These are phyloP conservation scores for Dendrobium chrysotoxum DNA, from an alignment of 106 monocot genomes.

Conservation along the genomic window DNA sequence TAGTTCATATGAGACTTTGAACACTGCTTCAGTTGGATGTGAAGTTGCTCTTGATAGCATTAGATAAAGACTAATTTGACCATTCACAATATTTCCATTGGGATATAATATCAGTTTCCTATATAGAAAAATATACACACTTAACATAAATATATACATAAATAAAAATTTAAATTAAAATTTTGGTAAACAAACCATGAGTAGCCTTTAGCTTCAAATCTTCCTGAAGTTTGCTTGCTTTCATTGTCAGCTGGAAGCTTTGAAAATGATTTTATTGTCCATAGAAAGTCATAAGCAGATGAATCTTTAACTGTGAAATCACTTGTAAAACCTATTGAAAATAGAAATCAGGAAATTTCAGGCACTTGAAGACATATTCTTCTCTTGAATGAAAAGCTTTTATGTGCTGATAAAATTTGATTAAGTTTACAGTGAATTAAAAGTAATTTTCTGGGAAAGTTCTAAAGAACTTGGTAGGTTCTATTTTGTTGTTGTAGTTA, in stretches of 20 bases:
- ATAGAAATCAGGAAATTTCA: not conserved
- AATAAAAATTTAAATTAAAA: not conserved
- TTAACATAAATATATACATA: not conserved
- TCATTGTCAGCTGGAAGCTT: not conserved
- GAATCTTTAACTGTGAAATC: not conserved
- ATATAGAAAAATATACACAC: not conserved
- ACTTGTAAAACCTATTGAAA: not conserved
- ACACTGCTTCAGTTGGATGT: constrained; percentile 1
- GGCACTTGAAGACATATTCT: too few relatives aligned
- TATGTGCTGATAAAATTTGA: too few relatives aligned
- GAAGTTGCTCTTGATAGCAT: constrained; percentile 1
- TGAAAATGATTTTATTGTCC: constrained; percentile 11
- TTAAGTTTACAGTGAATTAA: too few relatives aligned
- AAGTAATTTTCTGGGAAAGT: too few relatives aligned
- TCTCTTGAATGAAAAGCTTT: too few relatives aligned
- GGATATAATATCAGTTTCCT: constrained; percentile 3
- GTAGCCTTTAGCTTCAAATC: constrained; percentile 1
- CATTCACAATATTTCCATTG: constrained; percentile 4
- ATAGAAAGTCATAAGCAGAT: constrained; percentile 3
- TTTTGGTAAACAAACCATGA: not conserved
- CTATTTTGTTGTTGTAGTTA: too few relatives aligned
- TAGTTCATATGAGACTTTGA: constrained; percentile 10
- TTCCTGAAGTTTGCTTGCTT: not conserved
- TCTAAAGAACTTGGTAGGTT: too few relatives aligned
- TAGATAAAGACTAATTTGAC: constrained; percentile 6